phyloP scores from a whole-genome alignment of 805 yeast species.

The Sugiyamaella smithiae region DNA sequence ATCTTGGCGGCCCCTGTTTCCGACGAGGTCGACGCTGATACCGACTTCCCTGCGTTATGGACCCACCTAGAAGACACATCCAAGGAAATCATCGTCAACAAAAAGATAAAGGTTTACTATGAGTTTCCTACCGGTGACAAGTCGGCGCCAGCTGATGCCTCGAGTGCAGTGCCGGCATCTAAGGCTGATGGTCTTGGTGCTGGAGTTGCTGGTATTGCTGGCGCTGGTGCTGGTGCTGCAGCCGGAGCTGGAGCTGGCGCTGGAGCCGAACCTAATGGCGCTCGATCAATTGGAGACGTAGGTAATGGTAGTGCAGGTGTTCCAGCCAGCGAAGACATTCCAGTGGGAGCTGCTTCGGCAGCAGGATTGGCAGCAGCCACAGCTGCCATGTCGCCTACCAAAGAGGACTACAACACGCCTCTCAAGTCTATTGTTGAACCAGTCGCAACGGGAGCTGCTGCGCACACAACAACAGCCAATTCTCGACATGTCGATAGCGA shows the following conservation, averaged over 20 bases:
- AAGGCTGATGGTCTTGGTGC: neutral
- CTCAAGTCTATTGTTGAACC: conserved; percentile 4
- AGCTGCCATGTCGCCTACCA: neutral
- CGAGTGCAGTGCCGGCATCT: neutral
- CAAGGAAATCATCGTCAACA: conserved; percentile 40
- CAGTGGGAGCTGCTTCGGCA: conserved; percentile 5
- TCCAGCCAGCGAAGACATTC: neutral
- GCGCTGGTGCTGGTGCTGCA: conserved; percentile 29
- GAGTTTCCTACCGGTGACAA: conserved; percentile 28
- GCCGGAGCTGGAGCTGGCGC: conserved; percentile 24
- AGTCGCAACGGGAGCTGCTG: neutral
- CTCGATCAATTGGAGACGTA: neutral
- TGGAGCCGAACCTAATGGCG: neutral
- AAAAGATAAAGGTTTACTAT: conserved; percentile 65
- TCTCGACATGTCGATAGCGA: neutral
- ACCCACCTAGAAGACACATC: conserved; percentile 58
- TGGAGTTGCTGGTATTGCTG: conserved; percentile 8
- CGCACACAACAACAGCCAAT: neutral
- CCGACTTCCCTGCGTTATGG: conserved; percentile 58
- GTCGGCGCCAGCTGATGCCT: conserved; percentile 8
- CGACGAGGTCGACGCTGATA: conserved; percentile 45
- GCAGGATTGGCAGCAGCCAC: conserved; percentile 1
- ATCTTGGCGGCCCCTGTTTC: conserved; percentile 82
- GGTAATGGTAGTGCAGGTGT: neutral
- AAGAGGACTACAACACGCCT: conserved; percentile 2